phyloP scores from a whole-genome alignment of 192 early-diverging fungal genomes.

The Coemansia erecta region DNA sequence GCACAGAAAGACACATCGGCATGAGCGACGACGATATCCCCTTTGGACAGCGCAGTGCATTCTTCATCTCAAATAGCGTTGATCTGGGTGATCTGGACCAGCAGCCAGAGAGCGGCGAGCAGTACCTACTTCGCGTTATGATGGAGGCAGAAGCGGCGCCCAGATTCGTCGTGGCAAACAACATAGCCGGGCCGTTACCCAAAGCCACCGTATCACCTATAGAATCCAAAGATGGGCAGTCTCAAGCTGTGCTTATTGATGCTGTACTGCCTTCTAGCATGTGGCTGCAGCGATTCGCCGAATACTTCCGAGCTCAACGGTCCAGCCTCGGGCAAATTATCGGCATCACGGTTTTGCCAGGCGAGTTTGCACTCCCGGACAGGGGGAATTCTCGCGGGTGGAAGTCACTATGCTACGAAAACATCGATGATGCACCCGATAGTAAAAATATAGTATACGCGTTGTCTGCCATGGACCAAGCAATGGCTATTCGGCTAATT shows the following conservation, averaged over 20 bases:
- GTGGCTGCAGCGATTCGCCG: constrained; percentile 18
- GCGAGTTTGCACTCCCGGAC: constrained; percentile 10
- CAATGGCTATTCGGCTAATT: constrained; percentile 33
- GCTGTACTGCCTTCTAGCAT: background rate
- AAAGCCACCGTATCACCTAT: background rate
- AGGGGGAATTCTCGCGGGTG: constrained; percentile 27
- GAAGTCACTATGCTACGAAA: constrained; percentile 36
- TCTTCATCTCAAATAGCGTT: constrained; percentile 22
- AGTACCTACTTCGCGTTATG: constrained; percentile 46
- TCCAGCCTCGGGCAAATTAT: constrained; percentile 5
- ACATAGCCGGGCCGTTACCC: constrained; percentile 15
- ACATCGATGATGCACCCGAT: background rate
- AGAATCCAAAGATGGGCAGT: background rate
- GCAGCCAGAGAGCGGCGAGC: constrained; percentile 40
- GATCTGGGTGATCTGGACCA: constrained; percentile 25
- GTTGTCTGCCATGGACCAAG: constrained; percentile 33
- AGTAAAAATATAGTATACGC: constrained; percentile 19
- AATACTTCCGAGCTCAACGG: constrained; percentile 15
- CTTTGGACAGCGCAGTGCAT: constrained; percentile 31
- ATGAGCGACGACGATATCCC: constrained; percentile 1
- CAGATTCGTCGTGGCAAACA: constrained; percentile 13
- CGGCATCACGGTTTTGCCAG: constrained; percentile 5
- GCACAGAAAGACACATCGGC: no score
- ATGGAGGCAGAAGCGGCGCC: constrained; percentile 31
- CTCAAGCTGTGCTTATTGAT: background rate